Percentiles rank a stretch among this genome's conserved stretches.
Evolutionary conservation across 192 early-diverging fungal genomes (phyloP).

Genomic region (Thoreauomyces humboldtii): DNA sequence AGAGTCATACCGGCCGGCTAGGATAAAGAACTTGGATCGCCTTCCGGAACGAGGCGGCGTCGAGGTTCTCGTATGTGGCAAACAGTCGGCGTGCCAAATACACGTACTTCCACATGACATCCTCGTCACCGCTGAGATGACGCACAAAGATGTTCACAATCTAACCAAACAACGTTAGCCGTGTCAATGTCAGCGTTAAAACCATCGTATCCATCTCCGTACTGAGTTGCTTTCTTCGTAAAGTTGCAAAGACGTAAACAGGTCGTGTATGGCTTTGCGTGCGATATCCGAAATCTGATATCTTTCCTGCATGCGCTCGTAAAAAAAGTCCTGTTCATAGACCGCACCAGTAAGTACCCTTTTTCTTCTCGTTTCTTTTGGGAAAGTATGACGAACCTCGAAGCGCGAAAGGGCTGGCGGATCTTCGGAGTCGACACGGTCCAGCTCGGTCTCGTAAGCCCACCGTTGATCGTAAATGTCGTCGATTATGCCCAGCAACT

Average conservation of each 20-base stretch:
- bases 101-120: slow-evolving; percentile 53
- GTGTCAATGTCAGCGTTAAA: neutral
- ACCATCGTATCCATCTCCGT: no score
- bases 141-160: slow-evolving; percentile 34
- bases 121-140: slow-evolving; percentile 44
- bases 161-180: neutral
- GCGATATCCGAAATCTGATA: slow-evolving; percentile 45
- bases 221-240: slow-evolving; percentile 6
- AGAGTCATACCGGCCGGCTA: slow-evolving; percentile 32
- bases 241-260: slow-evolving; percentile 39
- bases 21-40: slow-evolving; percentile 45
- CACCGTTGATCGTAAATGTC: slow-evolving; percentile 45
- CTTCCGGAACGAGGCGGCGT: slow-evolving; percentile 30
- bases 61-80: slow-evolving; percentile 24
- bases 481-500: slow-evolving; percentile 38
- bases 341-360: no score
- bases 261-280: slow-evolving; percentile 46
- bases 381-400: neutral
- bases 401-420: neutral
- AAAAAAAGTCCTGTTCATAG: slow-evolving; percentile 53
- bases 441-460: slow-evolving; percentile 32
- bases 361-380: slow-evolving; percentile 5
- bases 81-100: slow-evolving; percentile 38
- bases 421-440: neutral
- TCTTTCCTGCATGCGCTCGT: slow-evolving; percentile 38